These are phyloP conservation scores for Candida peoriensis DNA, from an alignment of 805 yeast genomes.

Conservation along the genomic window DNA sequence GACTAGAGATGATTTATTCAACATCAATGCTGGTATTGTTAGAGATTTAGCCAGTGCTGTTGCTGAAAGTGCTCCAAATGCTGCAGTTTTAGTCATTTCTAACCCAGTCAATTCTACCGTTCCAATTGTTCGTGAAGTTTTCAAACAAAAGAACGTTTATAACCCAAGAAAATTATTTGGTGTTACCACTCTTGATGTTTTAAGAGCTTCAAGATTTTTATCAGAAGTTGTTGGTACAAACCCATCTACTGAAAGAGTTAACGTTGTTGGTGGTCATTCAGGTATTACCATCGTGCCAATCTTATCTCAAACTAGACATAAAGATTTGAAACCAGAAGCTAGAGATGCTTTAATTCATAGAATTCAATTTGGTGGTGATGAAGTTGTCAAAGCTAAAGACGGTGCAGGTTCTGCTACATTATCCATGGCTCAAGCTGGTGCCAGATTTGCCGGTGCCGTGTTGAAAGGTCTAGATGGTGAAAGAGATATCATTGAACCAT, in stretches of 20 bases:
- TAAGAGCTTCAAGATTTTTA: constrained; percentile 88
- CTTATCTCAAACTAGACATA: constrained; percentile 78
- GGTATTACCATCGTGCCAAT: constrained; percentile 95
- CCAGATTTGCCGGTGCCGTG: constrained; percentile 63
- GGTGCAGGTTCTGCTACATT: constrained; percentile 94
- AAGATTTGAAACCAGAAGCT: constrained; percentile 57
- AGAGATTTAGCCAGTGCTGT: constrained; percentile 85
- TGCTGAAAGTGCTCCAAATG: constrained; percentile 81
- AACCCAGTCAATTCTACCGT: constrained; percentile 98
- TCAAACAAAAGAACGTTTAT: constrained; percentile 80
- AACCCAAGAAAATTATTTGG: constrained; percentile 91
- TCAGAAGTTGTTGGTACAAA: constrained; percentile 52
- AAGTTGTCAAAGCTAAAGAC: constrained; percentile 88
- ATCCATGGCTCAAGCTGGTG: constrained; percentile 92
- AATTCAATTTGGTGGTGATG: constrained; percentile 96
- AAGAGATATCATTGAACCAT: constrained; percentile 58
- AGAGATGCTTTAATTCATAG: constrained; percentile 70
- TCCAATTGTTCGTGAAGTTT: constrained; percentile 91
- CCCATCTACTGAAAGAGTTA: constrained; percentile 78
- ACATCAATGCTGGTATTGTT: constrained; percentile 93
- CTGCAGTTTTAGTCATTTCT: constrained; percentile 76
- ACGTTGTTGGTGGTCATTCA: constrained; percentile 96
- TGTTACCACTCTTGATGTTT: constrained; percentile 90
- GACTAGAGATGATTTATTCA: constrained; percentile 96
- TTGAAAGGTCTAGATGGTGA: constrained; percentile 62